Conservation (phyloP, 2,329 filamentous ascomycete genomes). For the Penicillium concentricum region DNA sequence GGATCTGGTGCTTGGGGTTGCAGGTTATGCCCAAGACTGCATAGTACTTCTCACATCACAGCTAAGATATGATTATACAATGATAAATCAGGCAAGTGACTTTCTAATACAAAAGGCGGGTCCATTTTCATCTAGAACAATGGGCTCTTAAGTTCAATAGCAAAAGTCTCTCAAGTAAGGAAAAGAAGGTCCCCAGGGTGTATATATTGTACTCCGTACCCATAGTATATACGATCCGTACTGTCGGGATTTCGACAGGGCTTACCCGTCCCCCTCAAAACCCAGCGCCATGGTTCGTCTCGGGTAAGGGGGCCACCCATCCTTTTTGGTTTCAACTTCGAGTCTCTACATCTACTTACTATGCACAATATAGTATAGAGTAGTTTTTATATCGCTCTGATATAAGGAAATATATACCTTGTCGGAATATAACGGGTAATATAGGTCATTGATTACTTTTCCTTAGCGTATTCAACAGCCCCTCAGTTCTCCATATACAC, state of each 20-base stretch:
- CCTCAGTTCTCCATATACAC: no score
- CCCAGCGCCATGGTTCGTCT: conserved; percentile 39
- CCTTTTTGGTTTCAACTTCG: no score
- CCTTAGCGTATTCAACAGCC: no score
- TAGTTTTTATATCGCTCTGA: no score
- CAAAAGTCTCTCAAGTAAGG: not conserved
- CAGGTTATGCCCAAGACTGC: not conserved
- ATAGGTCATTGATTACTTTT: no score
- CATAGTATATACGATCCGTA: conserved; percentile 25
- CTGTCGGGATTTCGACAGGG: conserved; percentile 27
- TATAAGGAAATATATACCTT: no score
- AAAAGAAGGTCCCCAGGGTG: no score
- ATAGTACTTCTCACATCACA: not conserved
- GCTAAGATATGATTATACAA: not conserved
- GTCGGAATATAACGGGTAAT: no score
- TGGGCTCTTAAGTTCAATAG: no score
- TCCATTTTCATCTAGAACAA: not conserved
- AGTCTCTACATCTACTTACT: no score
- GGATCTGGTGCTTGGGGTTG: not conserved
- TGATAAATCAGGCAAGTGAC: not conserved
- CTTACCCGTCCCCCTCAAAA: conserved; percentile 17
- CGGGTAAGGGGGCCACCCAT: conserved; percentile 19
- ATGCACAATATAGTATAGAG: no score
- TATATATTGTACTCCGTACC: no score
- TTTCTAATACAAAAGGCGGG: not conserved